A percentile compares a stretch with the other conserved stretches of the same genome.
phyloP scores from a whole-genome alignment of 495 filamentous ascomycete species.

The Friedmanniomyces simplex region DNA sequence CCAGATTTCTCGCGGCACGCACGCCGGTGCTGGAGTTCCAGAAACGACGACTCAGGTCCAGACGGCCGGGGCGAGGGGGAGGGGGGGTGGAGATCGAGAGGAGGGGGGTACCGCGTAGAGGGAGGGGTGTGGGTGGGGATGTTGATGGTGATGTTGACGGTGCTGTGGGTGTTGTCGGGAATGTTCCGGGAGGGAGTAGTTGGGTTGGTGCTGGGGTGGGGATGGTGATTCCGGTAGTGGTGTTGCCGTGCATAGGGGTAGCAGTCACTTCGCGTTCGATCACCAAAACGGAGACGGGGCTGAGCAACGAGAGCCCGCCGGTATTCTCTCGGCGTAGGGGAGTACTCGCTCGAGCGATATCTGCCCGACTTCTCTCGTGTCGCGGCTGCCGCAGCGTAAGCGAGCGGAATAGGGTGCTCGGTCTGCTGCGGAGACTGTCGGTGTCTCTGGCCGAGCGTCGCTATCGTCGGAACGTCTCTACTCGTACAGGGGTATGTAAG shows the following conservation, averaged over 20 bases:
- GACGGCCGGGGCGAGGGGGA: not conserved
- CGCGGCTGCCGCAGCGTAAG: not conserved
- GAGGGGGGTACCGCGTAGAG: not conserved
- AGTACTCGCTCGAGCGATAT: not conserved
- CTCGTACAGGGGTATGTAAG: not conserved
- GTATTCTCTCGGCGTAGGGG: too few relatives aligned
- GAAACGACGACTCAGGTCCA: not conserved
- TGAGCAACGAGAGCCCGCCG: too few relatives aligned
- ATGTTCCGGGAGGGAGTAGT: too few relatives aligned
- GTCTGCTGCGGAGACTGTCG: not conserved
- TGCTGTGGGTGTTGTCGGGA: too few relatives aligned
- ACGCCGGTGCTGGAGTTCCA: not conserved
- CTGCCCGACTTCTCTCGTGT: not conserved
- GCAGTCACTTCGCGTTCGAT: too few relatives aligned
- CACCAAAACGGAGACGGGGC: too few relatives aligned
- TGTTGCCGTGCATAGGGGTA: too few relatives aligned
- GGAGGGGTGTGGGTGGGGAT: not conserved
- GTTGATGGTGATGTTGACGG: too few relatives aligned
- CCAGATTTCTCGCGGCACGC: not conserved
- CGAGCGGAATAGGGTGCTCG: not conserved
- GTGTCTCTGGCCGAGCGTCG: not conserved
- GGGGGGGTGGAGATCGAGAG: not conserved
- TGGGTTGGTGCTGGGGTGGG: too few relatives aligned
- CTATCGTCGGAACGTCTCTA: not conserved
- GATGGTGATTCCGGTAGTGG: too few relatives aligned